These are phyloP conservation scores for Ophiostoma sp. DNA, from an alignment of 2,329 filamentous ascomycete genomes.

Conservation along the genomic window DNA sequence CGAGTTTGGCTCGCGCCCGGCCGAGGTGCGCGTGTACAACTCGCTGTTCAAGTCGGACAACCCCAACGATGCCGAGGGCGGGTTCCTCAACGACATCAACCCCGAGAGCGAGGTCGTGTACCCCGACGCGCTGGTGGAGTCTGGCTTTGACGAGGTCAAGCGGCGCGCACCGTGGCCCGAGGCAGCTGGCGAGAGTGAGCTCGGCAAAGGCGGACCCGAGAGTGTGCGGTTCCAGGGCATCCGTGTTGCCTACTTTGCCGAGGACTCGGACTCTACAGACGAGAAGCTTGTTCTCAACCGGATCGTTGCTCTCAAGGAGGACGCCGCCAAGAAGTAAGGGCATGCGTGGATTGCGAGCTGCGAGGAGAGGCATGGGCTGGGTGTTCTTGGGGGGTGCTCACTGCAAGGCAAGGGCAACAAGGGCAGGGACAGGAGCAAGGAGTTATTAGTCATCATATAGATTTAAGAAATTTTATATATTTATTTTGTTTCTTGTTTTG, in stretches of 20 bases:
- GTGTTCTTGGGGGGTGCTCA: conserved; percentile 1
- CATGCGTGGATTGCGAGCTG: not conserved
- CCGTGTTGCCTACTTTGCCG: conserved; percentile 75
- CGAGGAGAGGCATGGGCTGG: not conserved
- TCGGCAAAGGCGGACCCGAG: conserved; percentile 60
- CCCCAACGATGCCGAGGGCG: conserved; percentile 69
- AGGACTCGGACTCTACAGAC: conserved; percentile 72
- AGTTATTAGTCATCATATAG: conserved; percentile 28
- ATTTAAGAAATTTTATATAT: conserved; percentile 26
- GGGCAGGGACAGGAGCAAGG: not conserved
- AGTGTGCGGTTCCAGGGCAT: conserved; percentile 87
- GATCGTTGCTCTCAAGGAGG: conserved; percentile 88
- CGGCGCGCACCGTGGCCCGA: conserved; percentile 74
- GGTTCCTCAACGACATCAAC: conserved; percentile 80
- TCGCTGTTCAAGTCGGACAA: conserved; percentile 82
- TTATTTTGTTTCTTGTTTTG: conserved; percentile 18
- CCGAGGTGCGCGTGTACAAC: conserved; percentile 74
- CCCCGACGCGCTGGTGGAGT: conserved; percentile 71
- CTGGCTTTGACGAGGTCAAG: conserved; percentile 73
- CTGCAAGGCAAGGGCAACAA: not conserved
- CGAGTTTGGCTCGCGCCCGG: conserved; percentile 57
- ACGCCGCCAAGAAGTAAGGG: conserved; percentile 56
- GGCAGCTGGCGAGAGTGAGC: conserved; percentile 63
- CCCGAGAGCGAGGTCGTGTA: conserved; percentile 78
- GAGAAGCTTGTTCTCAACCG: conserved; percentile 84